Percentiles rank a stretch among this genome's conserved stretches.
These are phyloP conservation scores for Zea mays DNA, from an alignment of 176 grass and related monocot genomes.

Conservation along the genomic window Zm-B73-REFERENCE-NAM-5.0 NC_050097.1:9247001-9247500, in stretches of 20 bases:
- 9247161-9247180: too few relatives aligned
- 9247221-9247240: not conserved
- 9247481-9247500: slow-evolving; percentile 41
- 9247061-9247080: too few relatives aligned
- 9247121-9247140: too few relatives aligned
- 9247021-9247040: too few relatives aligned
- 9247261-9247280: slow-evolving; percentile 33
- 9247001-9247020: too few relatives aligned
- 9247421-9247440: not conserved
- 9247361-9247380: slow-evolving; percentile 88
- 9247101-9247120: too few relatives aligned
- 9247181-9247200: not conserved
- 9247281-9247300: slow-evolving; percentile 73
- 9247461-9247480: not conserved
- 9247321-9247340: slow-evolving; percentile 48
- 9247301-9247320: slow-evolving; percentile 75
- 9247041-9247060: too few relatives aligned
- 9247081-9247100: too few relatives aligned
- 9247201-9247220: not conserved
- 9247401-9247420: slow-evolving; percentile 57
- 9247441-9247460: not conserved
- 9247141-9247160: too few relatives aligned
- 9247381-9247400: slow-evolving; percentile 73
- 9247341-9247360: slow-evolving; percentile 67
- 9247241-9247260: slow-evolving; percentile 9